Percentiles rank a stretch among this genome's conserved stretches.
Evolutionary conservation across 441 rosid genomes (phyloP).

Genomic region (Erodium moschatum): DNA sequence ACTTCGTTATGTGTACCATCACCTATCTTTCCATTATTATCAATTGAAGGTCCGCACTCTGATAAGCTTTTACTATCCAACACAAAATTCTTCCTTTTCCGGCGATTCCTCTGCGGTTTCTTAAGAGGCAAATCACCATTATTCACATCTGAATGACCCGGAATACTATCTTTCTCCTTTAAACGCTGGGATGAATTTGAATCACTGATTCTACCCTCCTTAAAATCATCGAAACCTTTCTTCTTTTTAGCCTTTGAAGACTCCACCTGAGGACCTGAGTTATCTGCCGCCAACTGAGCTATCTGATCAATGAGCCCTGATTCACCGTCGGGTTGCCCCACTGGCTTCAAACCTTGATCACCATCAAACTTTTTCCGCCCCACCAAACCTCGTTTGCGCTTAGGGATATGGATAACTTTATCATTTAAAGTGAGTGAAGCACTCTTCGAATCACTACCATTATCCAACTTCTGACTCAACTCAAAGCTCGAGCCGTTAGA

Average conservation of each 20-base stretch:
- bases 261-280: conserved; percentile 28
- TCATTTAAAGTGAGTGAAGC: conserved; percentile 43
- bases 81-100: conserved; percentile 44
- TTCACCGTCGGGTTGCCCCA: conserved; percentile 28
- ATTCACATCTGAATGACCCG: conserved; percentile 26
- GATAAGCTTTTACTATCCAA: conserved; percentile 23
- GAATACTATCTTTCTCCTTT: conserved; percentile 38
- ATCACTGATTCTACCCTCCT: conserved; percentile 30
- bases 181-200: conserved; percentile 25
- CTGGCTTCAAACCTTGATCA: conserved; percentile 31
- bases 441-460: conserved; percentile 31
- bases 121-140: conserved; percentile 31
- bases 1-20: conserved; percentile 25
- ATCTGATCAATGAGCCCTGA: conserved; percentile 28
- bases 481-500: conserved; percentile 33
- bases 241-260: conserved; percentile 33
- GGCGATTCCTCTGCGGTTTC: conserved; percentile 35
- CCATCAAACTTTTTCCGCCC: conserved; percentile 55
- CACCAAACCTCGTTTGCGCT: conserved; percentile 62
- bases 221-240: conserved; percentile 26
- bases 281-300: conserved; percentile 28
- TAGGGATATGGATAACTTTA: conserved; percentile 45
- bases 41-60: conserved; percentile 34
- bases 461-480: conserved; percentile 32
- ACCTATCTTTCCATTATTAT: conserved; percentile 25